Evolutionary conservation across 305 asterid species (phyloP).

Genomic region (Coffea humblotiana): DNA sequence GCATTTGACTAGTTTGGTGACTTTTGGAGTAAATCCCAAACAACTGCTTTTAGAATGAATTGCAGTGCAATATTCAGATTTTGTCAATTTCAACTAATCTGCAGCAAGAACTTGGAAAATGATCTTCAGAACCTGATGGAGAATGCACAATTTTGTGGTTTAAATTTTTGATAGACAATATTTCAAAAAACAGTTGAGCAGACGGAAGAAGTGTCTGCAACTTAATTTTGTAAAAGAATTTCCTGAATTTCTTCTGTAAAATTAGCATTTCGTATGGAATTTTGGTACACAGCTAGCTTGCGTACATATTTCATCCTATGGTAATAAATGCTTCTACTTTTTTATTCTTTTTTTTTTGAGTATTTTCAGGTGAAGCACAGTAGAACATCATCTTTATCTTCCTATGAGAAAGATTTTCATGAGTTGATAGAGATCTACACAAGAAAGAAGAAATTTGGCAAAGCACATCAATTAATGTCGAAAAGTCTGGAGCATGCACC

Average conservation of each 20-base stretch:
- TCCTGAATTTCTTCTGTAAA: not conserved
- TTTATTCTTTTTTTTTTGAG: not conserved
- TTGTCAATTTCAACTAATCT: not conserved
- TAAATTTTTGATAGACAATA: not conserved
- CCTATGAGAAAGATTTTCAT: conserved; percentile 58
- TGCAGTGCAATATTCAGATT: not conserved
- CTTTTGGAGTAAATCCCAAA: not conserved
- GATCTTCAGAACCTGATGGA: not conserved
- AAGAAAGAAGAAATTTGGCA: conserved; percentile 31
- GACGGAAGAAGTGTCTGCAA: not conserved
- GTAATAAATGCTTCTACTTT: not conserved
- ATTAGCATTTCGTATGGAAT: not conserved
- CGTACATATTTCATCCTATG: not conserved
- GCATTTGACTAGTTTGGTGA: not conserved
- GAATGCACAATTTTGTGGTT: not conserved
- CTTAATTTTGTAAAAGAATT: not conserved
- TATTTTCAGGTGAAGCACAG: conserved; percentile 64
- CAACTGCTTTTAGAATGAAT: not conserved
- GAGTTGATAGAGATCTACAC: conserved; percentile 47
- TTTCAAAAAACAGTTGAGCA: not conserved
- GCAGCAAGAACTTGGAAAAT: not conserved
- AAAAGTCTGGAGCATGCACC: conserved; percentile 34
- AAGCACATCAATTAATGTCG: conserved; percentile 18
- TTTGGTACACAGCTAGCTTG: not conserved
- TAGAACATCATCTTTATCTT: conserved; percentile 53